Base-by-base conservation (phyloP, 176 grass and related monocot species). In the Secale cereale region DNA sequence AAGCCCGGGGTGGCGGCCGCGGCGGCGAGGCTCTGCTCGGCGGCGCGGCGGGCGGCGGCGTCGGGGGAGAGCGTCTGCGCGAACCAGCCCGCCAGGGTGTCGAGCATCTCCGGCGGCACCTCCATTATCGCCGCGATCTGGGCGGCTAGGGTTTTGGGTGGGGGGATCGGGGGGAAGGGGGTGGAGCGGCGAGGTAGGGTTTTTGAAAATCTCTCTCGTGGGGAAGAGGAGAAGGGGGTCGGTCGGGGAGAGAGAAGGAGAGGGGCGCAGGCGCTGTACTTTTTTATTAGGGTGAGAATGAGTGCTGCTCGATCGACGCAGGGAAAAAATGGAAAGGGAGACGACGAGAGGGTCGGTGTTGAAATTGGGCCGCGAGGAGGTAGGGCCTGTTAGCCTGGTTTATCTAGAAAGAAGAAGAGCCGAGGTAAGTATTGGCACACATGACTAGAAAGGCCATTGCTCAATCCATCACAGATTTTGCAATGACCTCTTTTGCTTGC, bases 61-160 rank as follows among this genome's bases (percentile, higher is more conserved):
- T 92, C 92, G 39, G 91, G 83, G 40, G 91, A 95, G 57, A 94
- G 89, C 23, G 89, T 93, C 71, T 91, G 92, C 50, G 88, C 88
- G 80, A 98, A 98, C 87, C 92, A 98, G 26, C 75, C 83, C 29
- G 92, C 83, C n/a, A 98, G 92, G 82, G 88, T 61, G 13, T 92
- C 88, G 67, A 98, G 91, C 85, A 76, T 93, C 78, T 97, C 95
- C 78, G 88, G 89, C 37, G 93, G 82, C 13, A 95, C 93, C 78
- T 95, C 93, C 93, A 95, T 95, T 81, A 10, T 35, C 68, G 67
- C 68, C 82, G 82, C 69, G 62, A 82, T 86, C 84, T 72, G 20
- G 43, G 35, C 26, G 70, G 43, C 70, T 82, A 87, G 85, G 85
- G 78, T 82, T 82, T 65, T 41, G 45, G 30, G 41, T 22, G 60